phyloP scores from a whole-genome alignment of 805 yeast species.

The Phaffomyces opuntiae region DNA sequence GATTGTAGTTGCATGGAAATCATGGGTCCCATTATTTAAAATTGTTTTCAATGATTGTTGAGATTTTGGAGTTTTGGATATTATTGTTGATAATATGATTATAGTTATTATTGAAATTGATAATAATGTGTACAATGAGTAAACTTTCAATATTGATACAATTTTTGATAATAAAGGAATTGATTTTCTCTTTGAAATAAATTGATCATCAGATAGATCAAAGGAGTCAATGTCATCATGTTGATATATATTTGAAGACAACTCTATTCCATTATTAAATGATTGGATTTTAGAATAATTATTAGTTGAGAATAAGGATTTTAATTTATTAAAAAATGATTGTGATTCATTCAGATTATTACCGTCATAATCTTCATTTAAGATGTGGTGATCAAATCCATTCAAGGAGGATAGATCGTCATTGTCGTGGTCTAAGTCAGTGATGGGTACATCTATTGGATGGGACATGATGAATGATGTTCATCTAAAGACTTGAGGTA shows the following conservation, averaged over 20 bases:
- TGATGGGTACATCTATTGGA: constrained; percentile 46
- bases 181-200: constrained; percentile 15
- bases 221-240: constrained; percentile 18
- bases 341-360: background rate
- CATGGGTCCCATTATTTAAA: constrained; percentile 20
- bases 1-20: too few relatives aligned
- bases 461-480: constrained; percentile 18
- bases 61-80: constrained; percentile 1
- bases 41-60: background rate
- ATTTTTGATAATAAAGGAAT: constrained; percentile 2
- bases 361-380: background rate
- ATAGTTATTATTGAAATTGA: constrained; percentile 11
- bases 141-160: constrained; percentile 2
- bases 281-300: constrained; percentile 12
- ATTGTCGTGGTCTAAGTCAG: constrained; percentile 42
- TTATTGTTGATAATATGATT: constrained; percentile 8
- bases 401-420: constrained; percentile 18
- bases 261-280: constrained; percentile 19
- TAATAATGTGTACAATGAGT: constrained; percentile 4
- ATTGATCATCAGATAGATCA: constrained; percentile 24
- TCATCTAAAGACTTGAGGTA: too few relatives aligned
- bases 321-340: constrained; percentile 9
- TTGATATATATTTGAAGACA: constrained; percentile 6
- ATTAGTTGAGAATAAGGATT: constrained; percentile 1
- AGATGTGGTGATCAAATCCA: constrained; percentile 13